Percentiles rank a stretch among this genome's conserved stretches.
Evolutionary conservation across 129 eudicot species (phyloP).

Genomic region (Silybum marianum): DNA sequence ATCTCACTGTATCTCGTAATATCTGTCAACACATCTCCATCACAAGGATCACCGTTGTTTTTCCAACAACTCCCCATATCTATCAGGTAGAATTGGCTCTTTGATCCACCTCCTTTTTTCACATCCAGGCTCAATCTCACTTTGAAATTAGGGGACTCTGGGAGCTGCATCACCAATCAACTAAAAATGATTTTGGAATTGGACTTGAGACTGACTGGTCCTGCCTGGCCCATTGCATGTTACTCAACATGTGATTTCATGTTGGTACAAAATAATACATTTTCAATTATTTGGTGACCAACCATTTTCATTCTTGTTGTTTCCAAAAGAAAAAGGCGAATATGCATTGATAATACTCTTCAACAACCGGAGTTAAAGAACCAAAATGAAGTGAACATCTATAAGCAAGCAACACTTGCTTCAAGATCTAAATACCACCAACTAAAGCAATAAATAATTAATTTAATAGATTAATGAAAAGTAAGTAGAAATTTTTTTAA

Average conservation of each 20-base stretch:
- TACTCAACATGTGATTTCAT: background rate
- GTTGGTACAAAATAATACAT: too few relatives aligned
- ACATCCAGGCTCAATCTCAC: conserved; percentile 66
- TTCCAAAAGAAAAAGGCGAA: too few relatives aligned
- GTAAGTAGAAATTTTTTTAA: background rate
- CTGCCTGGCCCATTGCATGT: conserved; percentile 7
- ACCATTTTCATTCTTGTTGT: background rate
- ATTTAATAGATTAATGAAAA: background rate
- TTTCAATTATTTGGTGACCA: background rate
- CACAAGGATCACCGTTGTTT: conserved; percentile 79
- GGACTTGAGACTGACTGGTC: too few relatives aligned
- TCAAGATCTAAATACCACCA: background rate
- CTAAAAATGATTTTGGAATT: too few relatives aligned
- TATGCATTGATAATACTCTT: background rate
- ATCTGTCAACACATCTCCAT: conserved; percentile 77
- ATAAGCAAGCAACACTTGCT: background rate
- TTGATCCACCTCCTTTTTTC: conserved; percentile 81
- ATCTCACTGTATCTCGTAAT: conserved; percentile 83
- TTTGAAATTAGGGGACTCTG: conserved; percentile 87
- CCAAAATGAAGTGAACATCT: background rate
- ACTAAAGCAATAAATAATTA: background rate
- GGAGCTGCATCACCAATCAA: conserved; percentile 52
- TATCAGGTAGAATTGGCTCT: conserved; percentile 87
- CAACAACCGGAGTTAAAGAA: background rate
- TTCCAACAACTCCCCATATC: conserved; percentile 99